Base-by-base conservation (phyloP, 1,139 yeast species). In the Tardiomyces blankii region DNA sequence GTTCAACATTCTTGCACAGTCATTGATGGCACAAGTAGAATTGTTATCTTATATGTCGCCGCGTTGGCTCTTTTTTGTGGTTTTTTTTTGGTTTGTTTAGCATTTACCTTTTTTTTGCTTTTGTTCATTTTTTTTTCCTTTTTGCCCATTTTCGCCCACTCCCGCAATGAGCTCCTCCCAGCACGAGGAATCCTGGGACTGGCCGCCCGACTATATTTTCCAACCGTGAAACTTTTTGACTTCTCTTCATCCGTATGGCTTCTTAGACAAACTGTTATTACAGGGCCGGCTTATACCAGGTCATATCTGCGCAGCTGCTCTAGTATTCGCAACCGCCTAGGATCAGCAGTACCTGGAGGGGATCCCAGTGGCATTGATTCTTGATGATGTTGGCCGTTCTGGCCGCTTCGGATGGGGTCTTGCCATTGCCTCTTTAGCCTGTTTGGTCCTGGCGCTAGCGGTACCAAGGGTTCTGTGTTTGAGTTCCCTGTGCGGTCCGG, bases 191-290 rank as follows among this genome's bases (percentile, higher is more conserved):
- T n/a, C 33, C 33, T n/a, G n/a, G 14, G n/a, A 13, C 33, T n/a
- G n/a, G n/a, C 33, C 9, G 14, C 3, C 16, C 33, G n/a, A 13
- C 33, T 30, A 13, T 12, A 12, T n/a, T 30, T 13, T 30, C 16
- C 33, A 5, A 8, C 16, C 5, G 9, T 30, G 33, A 3, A 30
- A 30, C 16, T 5, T n/a, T 30, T 30, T 9, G 3, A 4, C 9
- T 18, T 32, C 23, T 18, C 44, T 23, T 23, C 40, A 28, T 18
- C 28, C 19, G 39, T 27, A 18, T 21, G 42, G 44, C 52, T 32
- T 33, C 41, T 46, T 49, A 53, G 56, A 53, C 56, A 52, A 53
- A 53, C 56, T 52, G 55, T 45, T 44, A 40, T 38, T 33, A 25
- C 44, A 38, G 35, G 21, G 19, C 43, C 16, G 35, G 35, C 35